Percentiles rank a stretch among this genome's conserved stretches.
These are phyloP conservation scores for Trichoderma erinaceum DNA, from an alignment of 495 filamentous ascomycete species.

Conservation along the genomic window DNA sequence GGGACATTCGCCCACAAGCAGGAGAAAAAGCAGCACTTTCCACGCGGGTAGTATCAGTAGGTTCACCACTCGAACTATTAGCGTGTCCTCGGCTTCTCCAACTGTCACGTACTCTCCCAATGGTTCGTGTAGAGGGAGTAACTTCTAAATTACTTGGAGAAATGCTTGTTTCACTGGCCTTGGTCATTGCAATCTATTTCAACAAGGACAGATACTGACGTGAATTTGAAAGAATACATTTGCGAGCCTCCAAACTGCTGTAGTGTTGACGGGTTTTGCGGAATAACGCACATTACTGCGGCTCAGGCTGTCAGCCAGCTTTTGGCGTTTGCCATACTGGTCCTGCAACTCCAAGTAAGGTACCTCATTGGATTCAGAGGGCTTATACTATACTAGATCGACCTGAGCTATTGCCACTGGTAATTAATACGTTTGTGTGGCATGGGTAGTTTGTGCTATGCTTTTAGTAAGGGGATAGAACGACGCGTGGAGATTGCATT, in stretches of 20 bases:
- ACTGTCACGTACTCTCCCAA: background rate
- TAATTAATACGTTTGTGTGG: no score
- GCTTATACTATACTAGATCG: no score
- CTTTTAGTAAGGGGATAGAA: no score
- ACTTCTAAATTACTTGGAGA: background rate
- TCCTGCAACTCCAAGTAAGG: no score
- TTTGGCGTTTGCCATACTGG: background rate
- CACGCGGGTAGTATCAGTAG: background rate
- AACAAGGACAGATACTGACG: background rate
- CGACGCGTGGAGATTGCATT: no score
- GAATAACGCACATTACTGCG: background rate
- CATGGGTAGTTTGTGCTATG: no score
- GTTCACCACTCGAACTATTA: background rate
- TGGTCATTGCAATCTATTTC: background rate
- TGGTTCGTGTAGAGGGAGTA: background rate
- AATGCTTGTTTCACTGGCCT: background rate
- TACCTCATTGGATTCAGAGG: no score
- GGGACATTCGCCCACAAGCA: no score
- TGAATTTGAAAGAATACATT: background rate
- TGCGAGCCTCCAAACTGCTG: background rate
- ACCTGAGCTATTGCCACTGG: no score
- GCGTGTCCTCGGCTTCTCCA: background rate
- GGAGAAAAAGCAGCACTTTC: background rate
- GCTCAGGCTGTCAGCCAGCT: background rate
- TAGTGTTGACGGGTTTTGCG: background rate